Conservation (phyloP, 2,329 filamentous ascomycete genomes). For the Aspergillus brunneoviolaceus region DNA sequence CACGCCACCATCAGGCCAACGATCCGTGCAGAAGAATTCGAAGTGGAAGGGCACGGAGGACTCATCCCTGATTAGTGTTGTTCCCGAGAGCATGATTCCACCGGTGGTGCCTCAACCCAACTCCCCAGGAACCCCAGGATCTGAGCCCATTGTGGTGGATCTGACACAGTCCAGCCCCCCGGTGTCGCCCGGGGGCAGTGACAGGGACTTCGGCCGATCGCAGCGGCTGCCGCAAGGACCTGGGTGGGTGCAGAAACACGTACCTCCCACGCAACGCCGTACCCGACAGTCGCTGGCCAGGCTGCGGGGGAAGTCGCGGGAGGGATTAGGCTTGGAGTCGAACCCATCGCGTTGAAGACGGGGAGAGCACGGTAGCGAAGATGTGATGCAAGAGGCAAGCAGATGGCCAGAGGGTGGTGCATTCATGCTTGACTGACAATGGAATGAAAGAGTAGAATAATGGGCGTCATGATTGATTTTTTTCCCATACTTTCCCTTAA, state of each 20-base stretch:
- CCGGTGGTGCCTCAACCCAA: neutral
- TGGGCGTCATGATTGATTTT: no score
- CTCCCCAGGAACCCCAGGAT: constrained; percentile 8
- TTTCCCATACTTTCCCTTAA: no score
- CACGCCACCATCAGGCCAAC: constrained; percentile 7
- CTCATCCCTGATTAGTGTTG: constrained; percentile 11
- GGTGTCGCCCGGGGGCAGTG: constrained; percentile 26
- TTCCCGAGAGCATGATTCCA: constrained; percentile 11
- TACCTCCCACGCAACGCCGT: constrained; percentile 16
- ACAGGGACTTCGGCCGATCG: constrained; percentile 31
- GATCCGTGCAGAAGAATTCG: neutral
- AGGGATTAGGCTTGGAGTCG: neutral
- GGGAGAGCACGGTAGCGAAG: constrained; percentile 8
- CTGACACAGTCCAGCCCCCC: constrained; percentile 40
- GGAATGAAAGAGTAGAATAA: neutral
- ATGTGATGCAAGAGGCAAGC: neutral
- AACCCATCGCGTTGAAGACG: constrained; percentile 19
- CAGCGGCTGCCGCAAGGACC: constrained; percentile 28
- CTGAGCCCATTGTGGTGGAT: constrained; percentile 31
- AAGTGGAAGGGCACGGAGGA: constrained; percentile 5
- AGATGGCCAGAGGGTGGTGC: neutral
- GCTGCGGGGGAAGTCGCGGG: neutral
- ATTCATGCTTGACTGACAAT: neutral
- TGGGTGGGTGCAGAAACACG: constrained; percentile 32
- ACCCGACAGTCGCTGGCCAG: constrained; percentile 22